Conservation (phyloP, 495 filamentous ascomycete genomes). For the Neurospora pannonica region DNA sequence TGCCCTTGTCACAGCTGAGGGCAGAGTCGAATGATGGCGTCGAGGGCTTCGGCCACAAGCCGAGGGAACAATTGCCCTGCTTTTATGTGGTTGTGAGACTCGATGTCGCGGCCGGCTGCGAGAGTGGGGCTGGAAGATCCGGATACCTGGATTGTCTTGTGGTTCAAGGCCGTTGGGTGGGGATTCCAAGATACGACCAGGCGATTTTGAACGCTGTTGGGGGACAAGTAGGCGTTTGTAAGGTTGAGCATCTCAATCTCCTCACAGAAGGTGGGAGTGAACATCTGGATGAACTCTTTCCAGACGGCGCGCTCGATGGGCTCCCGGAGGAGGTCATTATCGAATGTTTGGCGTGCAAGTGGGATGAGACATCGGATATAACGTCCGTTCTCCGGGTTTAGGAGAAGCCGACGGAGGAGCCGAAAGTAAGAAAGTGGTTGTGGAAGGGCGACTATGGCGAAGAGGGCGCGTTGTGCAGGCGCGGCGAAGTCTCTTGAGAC, state of each 20-base stretch:
- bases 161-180: neutral
- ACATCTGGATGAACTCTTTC: neutral
- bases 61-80: neutral
- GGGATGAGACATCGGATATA: neutral
- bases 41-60: neutral
- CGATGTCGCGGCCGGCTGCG: neutral
- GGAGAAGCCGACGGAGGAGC: neutral
- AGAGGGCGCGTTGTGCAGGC: neutral
- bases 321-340: neutral
- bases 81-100: neutral
- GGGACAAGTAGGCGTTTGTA: neutral
- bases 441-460: neutral
- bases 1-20: too few species aligned
- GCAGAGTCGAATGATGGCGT: neutral
- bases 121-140: neutral
- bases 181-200: neutral
- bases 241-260: neutral
- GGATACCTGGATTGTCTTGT: neutral
- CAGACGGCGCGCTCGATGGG: neutral
- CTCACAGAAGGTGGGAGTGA: neutral
- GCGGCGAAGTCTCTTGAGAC: neutral
- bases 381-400: neutral
- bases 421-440: neutral
- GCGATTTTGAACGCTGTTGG: neutral
- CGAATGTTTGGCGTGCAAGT: neutral